Base-by-base conservation (phyloP, 805 yeast species). In the Kodamaea jinghongensis region DNA sequence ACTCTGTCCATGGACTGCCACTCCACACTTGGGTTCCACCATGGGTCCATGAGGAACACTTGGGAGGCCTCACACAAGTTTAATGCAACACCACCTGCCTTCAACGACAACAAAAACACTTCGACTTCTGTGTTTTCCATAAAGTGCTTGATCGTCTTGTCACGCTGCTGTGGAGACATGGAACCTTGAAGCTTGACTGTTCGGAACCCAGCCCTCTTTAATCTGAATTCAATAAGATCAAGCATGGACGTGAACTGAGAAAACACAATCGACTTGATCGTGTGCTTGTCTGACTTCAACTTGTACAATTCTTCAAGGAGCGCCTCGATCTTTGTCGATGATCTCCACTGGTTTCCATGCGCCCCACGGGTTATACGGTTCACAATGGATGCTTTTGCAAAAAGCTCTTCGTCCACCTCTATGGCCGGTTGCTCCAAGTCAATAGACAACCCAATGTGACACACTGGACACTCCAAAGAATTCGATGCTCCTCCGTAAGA, bases 1-100 rank as follows among this genome's bases (percentile, higher is more conserved):
- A 93, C 97, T 66, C 99, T 80, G 62, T 93, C 99, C 63, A 96
- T 96, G 36, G 95, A 83, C 61, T 93, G 99, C 89, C 97, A 93
- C 60, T 93, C 99, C 6, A 91, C 93, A 50, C 95, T 85, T 1
- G 98, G 98, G 58, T 93, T 95, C 98, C 99, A 93, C 99, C 99
- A 93, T 26, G 98, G 98, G 54, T 93, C 99, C 71, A 93, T 71
- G 32, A 93, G 73, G 51, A 93, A 93, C 34, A 93, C 98, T 55
- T 91, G 98, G 2, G 95, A 89, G 0, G 99, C 98, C 55, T 95
- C 99, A 55, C 96, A 91, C 48, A 93, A 71, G 58, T 93, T 93
- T 49, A 93, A 71, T 0, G 99, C 99, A 31, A 93, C 99, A 65
- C 99, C 99, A 50, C 99, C 99, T 0, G 99, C 99, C 57, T 93